Evolutionary conservation across 495 filamentous ascomycete species (phyloP).

Genomic region (Penicillium taxi): DNA sequence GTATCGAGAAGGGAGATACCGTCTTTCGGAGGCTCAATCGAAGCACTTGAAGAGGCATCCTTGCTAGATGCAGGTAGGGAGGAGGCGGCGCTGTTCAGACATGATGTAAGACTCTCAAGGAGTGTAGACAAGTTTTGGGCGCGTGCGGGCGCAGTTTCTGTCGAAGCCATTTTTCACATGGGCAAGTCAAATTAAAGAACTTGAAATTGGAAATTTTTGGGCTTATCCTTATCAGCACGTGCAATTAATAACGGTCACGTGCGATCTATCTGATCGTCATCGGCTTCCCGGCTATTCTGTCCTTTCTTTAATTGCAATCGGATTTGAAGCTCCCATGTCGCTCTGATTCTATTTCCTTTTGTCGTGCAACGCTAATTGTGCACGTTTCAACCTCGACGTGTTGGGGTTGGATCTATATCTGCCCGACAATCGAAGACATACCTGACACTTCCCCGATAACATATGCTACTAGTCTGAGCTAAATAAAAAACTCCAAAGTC

Average conservation of each 20-base stretch:
- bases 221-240: constrained; percentile 33
- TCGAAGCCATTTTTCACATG: constrained; percentile 17
- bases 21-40: constrained; percentile 59
- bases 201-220: constrained; percentile 21
- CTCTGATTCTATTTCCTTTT: neutral
- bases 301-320: constrained; percentile 3
- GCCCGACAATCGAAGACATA: constrained; percentile 5
- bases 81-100: constrained; percentile 51
- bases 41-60: constrained; percentile 28
- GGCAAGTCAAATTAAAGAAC: too few species aligned
- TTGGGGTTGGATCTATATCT: neutral
- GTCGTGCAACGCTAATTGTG: neutral
- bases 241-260: constrained; percentile 9
- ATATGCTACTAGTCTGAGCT: constrained; percentile 13
- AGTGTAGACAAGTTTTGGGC: constrained; percentile 41
- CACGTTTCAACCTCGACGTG: neutral
- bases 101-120: constrained; percentile 55
- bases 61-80: constrained; percentile 48
- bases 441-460: constrained; percentile 1
- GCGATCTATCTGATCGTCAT: constrained; percentile 5
- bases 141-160: constrained; percentile 18
- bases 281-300: constrained; percentile 7
- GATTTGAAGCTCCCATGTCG: neutral
- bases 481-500: constrained; percentile 1
- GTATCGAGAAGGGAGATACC: constrained; percentile 90